Percentiles rank a stretch among this genome's conserved stretches.
Evolutionary conservation across 2,329 filamentous ascomycete genomes (phyloP).

Genomic region (Aspergillus neoniger): DNA sequence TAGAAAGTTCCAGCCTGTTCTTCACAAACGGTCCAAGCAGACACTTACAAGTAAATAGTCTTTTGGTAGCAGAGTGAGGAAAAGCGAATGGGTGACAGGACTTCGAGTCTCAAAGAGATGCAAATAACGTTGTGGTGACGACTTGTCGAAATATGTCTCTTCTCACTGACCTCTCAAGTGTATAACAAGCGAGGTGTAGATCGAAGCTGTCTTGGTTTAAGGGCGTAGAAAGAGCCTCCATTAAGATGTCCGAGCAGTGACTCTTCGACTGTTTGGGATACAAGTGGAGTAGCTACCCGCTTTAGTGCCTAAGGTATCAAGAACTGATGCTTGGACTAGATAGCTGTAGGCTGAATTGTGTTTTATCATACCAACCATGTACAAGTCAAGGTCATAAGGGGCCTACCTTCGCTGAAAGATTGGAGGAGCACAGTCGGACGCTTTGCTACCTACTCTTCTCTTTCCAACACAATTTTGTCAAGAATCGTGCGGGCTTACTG

Average conservation of each 20-base stretch:
- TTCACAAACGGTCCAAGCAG: background rate
- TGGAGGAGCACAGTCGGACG: too few relatives aligned
- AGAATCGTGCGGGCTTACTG: too few relatives aligned
- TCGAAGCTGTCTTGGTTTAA: background rate
- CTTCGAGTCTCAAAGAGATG: background rate
- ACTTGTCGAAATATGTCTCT: background rate
- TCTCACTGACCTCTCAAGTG: too few relatives aligned
- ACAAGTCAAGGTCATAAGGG: too few relatives aligned
- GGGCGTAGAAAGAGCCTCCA: background rate
- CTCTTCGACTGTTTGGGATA: slow-evolving; percentile 6
- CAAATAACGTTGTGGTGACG: background rate
- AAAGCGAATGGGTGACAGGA: background rate
- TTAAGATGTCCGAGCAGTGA: background rate
- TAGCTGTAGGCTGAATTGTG: background rate
- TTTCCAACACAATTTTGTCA: too few relatives aligned
- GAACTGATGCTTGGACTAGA: background rate
- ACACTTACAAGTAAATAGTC: background rate
- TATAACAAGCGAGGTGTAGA: background rate
- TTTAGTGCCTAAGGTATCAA: slow-evolving; percentile 14
- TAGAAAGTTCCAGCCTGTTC: background rate
- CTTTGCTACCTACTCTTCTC: too few relatives aligned
- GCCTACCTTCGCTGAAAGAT: too few relatives aligned
- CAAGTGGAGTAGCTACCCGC: slow-evolving; percentile 12
- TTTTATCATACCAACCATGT: too few relatives aligned
- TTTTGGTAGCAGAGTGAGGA: background rate